phyloP scores from a whole-genome alignment of 1,284 basidiomycete genomes.

The Puccinia hordei region DNA sequence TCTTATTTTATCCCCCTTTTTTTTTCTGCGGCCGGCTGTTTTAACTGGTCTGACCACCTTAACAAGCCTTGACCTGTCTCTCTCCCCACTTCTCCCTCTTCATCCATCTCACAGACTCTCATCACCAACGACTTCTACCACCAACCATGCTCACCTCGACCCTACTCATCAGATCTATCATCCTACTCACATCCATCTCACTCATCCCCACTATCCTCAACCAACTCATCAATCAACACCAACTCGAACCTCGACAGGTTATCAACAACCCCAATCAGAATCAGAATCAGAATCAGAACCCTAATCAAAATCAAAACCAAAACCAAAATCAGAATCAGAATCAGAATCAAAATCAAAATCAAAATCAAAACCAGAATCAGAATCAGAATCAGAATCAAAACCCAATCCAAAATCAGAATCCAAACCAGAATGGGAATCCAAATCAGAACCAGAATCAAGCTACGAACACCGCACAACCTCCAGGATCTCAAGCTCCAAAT shows the following conservation, averaged over 20 bases:
- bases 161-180: not conserved
- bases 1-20: too few species aligned
- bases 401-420: not conserved
- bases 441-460: slow-evolving; percentile 11
- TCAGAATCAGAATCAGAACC: slow-evolving; percentile 23
- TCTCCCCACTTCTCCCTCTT: too few species aligned
- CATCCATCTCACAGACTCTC: too few species aligned
- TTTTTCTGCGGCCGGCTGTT: too few species aligned
- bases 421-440: slow-evolving; percentile 19
- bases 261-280: not conserved
- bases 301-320: not conserved
- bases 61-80: too few species aligned
- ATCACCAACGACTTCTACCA: too few species aligned
- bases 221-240: not conserved
- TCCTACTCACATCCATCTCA: not conserved
- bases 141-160: too few species aligned
- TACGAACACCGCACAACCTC: not conserved
- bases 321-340: slow-evolving; percentile 19
- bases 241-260: not conserved
- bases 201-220: not conserved
- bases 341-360: not conserved
- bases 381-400: not conserved
- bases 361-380: slow-evolving; percentile 12
- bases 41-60: too few species aligned
- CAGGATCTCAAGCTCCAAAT: not conserved